Percentiles rank a stretch among this genome's conserved stretches.
Evolutionary conservation across 805 yeast genomes (phyloP).

Genomic region (Komagataella phaffii): DNA sequence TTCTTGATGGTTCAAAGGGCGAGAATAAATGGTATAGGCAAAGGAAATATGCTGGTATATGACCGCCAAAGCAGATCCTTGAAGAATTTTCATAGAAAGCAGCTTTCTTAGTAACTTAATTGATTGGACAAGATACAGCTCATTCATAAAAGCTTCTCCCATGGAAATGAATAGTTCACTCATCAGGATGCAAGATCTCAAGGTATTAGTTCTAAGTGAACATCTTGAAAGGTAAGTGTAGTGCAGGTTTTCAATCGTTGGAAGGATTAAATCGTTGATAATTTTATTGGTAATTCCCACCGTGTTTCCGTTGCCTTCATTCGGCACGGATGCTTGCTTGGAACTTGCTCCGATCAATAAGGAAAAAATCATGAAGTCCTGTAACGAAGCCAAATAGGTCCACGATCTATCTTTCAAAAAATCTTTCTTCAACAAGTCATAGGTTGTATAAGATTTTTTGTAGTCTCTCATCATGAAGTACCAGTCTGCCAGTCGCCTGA

Average conservation of each 20-base stretch:
- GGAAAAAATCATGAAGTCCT: slow-evolving; percentile 76
- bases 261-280: slow-evolving; percentile 40
- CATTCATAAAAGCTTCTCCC: slow-evolving; percentile 28
- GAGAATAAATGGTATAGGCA: slow-evolving; percentile 10
- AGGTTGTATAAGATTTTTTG: slow-evolving; percentile 69
- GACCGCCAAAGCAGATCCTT: slow-evolving; percentile 25
- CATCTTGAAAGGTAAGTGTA: slow-evolving; percentile 68
- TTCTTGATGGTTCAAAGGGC: slow-evolving; percentile 10
- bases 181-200: slow-evolving; percentile 52
- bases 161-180: slow-evolving; percentile 50
- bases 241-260: slow-evolving; percentile 55
- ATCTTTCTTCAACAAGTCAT: slow-evolving; percentile 73
- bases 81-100: slow-evolving; percentile 32
- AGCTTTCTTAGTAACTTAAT: slow-evolving; percentile 28
- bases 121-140: slow-evolving; percentile 30
- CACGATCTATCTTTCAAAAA: slow-evolving; percentile 68
- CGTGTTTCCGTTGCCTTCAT: slow-evolving; percentile 6
- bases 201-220: slow-evolving; percentile 53
- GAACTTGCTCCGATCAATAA: slow-evolving; percentile 43
- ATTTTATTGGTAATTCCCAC: slow-evolving; percentile 27
- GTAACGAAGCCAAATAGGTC: slow-evolving; percentile 69
- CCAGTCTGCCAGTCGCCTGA: slow-evolving; percentile 86
- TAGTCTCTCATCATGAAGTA: slow-evolving; percentile 84
- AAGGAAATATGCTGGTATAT: slow-evolving; percentile 24
- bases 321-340: slow-evolving; percentile 28